These are phyloP conservation scores for Akanthomyces uredinophilus DNA, from an alignment of 2,329 filamentous ascomycete species.

Conservation along the genomic window DNA sequence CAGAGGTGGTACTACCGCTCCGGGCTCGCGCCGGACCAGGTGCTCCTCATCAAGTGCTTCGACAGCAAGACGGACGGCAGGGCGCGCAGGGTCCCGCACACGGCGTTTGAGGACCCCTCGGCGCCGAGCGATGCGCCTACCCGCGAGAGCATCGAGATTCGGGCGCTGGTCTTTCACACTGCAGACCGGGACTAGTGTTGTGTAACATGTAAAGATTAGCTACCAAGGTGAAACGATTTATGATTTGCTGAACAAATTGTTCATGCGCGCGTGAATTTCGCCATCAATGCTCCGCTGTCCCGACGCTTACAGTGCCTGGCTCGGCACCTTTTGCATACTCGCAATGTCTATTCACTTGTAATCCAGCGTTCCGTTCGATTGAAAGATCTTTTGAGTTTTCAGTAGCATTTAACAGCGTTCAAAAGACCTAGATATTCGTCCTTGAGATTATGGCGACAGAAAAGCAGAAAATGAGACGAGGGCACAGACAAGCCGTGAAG, in stretches of 20 bases:
- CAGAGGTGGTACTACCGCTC: conserved; percentile 52
- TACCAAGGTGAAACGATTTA: neutral
- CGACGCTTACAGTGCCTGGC: too few relatives aligned
- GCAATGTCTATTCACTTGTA: too few relatives aligned
- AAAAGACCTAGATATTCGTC: too few relatives aligned
- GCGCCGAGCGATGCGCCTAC: conserved; percentile 35
- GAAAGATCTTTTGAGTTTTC: too few relatives aligned
- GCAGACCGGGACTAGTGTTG: conserved; percentile 30
- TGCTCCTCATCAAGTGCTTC: conserved; percentile 57
- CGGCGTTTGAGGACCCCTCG: conserved; percentile 45
- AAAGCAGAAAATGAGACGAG: too few relatives aligned
- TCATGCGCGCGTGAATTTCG: neutral
- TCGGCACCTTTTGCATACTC: too few relatives aligned
- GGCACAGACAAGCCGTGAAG: too few relatives aligned
- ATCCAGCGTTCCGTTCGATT: too few relatives aligned
- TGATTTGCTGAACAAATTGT: neutral
- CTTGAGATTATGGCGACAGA: too few relatives aligned
- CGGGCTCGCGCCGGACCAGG: conserved; percentile 47
- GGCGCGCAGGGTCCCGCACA: conserved; percentile 50
- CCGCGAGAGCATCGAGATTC: conserved; percentile 57
- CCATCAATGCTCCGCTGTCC: too few relatives aligned
- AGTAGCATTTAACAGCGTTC: too few relatives aligned
- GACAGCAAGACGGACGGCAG: conserved; percentile 52
- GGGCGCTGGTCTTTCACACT: conserved; percentile 48
- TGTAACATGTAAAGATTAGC: neutral